Conservation (phyloP, 768 basidiomycete genomes). For the Kwoniella sp. region DNA sequence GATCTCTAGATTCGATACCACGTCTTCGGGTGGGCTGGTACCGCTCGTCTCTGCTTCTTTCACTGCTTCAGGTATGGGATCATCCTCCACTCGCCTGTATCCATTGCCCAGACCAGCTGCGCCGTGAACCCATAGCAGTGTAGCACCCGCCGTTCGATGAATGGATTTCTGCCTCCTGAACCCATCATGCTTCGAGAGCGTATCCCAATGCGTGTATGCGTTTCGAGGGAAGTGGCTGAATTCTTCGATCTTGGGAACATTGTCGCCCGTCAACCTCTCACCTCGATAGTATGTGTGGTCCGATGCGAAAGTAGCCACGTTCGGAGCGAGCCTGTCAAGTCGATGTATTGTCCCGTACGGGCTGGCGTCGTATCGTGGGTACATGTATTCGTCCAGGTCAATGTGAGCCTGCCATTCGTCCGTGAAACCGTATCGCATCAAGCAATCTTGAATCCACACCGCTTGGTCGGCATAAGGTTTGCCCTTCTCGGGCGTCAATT, state of each 20-base stretch:
- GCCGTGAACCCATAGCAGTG: conserved; percentile 9
- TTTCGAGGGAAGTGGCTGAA: conserved; percentile 11
- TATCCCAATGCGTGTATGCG: conserved; percentile 7
- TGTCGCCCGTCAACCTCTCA: background rate
- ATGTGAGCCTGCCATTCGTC: conserved; percentile 19
- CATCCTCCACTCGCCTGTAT: conserved; percentile 11
- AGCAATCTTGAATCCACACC: conserved; percentile 11
- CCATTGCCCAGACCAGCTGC: conserved; percentile 4
- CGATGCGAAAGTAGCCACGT: conserved; percentile 5
- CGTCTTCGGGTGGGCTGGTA: background rate
- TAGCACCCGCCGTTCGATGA: conserved; percentile 6
- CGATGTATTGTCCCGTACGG: background rate
- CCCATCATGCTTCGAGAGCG: conserved; percentile 5
- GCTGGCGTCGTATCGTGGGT: background rate
- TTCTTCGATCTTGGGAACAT: background rate
- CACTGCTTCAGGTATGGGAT: background rate
- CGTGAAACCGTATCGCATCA: conserved; percentile 14
- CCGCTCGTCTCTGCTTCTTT: background rate
- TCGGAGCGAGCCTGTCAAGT: background rate
- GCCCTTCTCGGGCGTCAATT: background rate
- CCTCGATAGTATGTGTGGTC: conserved; percentile 16
- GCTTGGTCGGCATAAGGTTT: conserved; percentile 11
- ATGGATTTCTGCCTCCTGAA: conserved; percentile 16
- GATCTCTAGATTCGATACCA: background rate
- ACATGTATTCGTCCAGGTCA: conserved; percentile 19